Evolutionary conservation across 345 rosid species (phyloP).

Genomic region (Linum lewisii): DNA sequence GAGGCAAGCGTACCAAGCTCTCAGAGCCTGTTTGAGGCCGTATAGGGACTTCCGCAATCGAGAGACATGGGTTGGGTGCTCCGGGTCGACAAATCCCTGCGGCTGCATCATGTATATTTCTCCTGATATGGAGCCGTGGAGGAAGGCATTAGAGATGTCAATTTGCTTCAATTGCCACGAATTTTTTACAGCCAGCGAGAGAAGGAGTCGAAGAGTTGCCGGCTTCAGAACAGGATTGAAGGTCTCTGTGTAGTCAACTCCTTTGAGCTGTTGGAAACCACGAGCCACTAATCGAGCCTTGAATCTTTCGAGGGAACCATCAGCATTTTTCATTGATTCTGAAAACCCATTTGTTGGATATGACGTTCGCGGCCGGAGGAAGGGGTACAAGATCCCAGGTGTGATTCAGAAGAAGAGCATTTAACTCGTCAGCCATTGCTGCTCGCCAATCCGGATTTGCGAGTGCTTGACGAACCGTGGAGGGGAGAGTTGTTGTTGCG

Average conservation of each 20-base stretch:
- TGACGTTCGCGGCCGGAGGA: conserved; percentile 2
- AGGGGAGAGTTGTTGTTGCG: too few relatives aligned
- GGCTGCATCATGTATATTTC: background rate
- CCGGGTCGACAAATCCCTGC: background rate
- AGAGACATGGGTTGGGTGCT: background rate
- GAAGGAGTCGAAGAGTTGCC: background rate
- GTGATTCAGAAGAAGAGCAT: conserved; percentile 3
- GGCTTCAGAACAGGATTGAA: conserved; percentile 9
- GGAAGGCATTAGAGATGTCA: conserved; percentile 2
- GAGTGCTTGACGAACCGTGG: conserved; percentile 5
- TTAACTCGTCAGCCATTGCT: conserved; percentile 6
- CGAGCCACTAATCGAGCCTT: conserved; percentile 2
- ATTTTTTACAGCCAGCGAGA: background rate
- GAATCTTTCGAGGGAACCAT: background rate
- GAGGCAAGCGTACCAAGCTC: background rate
- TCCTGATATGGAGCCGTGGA: background rate
- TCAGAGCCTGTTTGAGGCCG: background rate
- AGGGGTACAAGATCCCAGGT: conserved; percentile 12
- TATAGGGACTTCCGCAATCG: background rate
- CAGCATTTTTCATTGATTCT: background rate
- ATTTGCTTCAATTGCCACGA: background rate
- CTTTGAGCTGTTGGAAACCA: background rate
- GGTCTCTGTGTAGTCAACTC: conserved; percentile 6
- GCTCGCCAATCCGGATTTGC: conserved; percentile 3
- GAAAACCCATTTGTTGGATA: conserved; percentile 14